Base-by-base conservation (phyloP, 768 basidiomycete genomes). In the Infundibulicybe gibba region DNA sequence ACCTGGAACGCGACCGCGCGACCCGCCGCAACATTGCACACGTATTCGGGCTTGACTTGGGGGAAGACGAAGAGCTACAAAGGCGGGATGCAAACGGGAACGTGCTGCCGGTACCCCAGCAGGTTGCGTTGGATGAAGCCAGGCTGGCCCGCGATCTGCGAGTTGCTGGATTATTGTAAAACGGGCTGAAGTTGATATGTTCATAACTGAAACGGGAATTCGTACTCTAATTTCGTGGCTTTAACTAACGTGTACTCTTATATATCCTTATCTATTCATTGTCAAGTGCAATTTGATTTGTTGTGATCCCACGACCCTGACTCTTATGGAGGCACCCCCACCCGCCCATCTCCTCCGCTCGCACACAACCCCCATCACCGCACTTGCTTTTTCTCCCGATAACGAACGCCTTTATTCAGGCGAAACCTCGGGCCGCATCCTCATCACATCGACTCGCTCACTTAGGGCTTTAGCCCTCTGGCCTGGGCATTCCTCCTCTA, bases 391-490 rank as follows among this genome's bases (percentile, higher is more conserved):
- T 56, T 90, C 91, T 1, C 53, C 69, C 3, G 80, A 88, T 60
- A 90, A 92, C 58, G 80, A 87, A 51, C 71, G 89, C 14, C 67
- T 98, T 5, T 94, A 92, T 66, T 90, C 94, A 6, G 94, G 87
- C 3, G 95, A 98, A 56, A 68, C 75, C 5, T 76, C 82, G 14
- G 95, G 95, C 2, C 76, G 68, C n/a, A 81, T 94, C 17, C 77
- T 83, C 3, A 67, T 89, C 47, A 90, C 87, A 3, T 88, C 90
- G 37, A 83, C 93, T 2, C 72, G 79, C 20, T 80, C 83, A 1
- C 72, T 94, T 14, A 80, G 95, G n/a, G 71, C 90, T 0, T 67
- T 90, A 14, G 68, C 80, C 1, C 68, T 75, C 14, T 97, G 94
- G 93, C 71, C 71, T 41, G 83, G 94, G 2, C 94, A 98, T 64